Percentiles rank a stretch among this genome's conserved stretches.
These are phyloP conservation scores for Neurospora sp. DNA, from an alignment of 495 filamentous ascomycete genomes.

Conservation along the genomic window DNA sequence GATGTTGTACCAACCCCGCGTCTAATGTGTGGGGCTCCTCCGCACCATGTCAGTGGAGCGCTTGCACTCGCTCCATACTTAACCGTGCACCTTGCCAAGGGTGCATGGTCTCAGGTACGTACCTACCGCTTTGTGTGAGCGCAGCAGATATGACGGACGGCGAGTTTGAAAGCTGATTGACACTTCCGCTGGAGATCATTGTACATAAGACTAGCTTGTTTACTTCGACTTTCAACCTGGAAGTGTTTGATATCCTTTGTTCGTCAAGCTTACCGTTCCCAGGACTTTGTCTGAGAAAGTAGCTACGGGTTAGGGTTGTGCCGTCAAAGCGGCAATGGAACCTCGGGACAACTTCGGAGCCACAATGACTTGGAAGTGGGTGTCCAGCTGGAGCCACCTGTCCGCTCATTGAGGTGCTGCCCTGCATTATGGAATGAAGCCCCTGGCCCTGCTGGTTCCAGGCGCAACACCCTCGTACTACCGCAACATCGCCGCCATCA, in stretches of 20 bases:
- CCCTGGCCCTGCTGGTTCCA: not conserved
- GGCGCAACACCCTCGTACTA: conserved; percentile 4
- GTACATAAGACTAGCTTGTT: not conserved
- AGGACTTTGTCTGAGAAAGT: not conserved
- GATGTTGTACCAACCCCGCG: not conserved
- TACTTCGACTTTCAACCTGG: not conserved
- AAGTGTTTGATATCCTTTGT: not conserved
- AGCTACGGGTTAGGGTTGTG: not conserved
- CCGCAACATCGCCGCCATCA: conserved; percentile 6
- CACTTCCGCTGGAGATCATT: not conserved
- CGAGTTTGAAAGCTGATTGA: not conserved
- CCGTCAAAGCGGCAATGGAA: not conserved
- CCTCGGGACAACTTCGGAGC: not conserved
- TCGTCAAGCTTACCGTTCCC: not conserved
- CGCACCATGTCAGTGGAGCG: not conserved
- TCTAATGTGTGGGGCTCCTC: not conserved
- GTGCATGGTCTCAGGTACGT: not conserved
- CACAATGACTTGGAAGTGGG: not conserved
- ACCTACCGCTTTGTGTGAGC: not conserved
- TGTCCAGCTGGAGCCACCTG: not conserved
- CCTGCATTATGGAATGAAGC: not conserved
- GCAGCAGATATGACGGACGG: not conserved
- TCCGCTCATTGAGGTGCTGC: not conserved
- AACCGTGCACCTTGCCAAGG: not conserved
- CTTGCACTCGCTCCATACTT: not conserved